phyloP scores from a whole-genome alignment of 1,284 basidiomycete species.

The Meira miltonrushii region DNA sequence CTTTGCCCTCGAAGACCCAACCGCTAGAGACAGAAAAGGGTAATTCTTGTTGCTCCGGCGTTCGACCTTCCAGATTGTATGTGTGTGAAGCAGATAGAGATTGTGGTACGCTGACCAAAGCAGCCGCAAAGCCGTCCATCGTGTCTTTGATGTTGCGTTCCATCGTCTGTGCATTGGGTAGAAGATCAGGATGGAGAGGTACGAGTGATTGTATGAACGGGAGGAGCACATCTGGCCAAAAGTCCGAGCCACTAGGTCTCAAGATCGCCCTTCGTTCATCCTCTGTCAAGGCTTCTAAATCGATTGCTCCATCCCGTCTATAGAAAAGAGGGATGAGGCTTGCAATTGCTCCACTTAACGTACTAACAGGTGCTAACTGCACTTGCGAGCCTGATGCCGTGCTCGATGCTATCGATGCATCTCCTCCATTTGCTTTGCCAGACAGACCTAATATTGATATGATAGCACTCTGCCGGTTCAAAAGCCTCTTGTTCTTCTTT shows the following conservation, averaged over 20 bases:
- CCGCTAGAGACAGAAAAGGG: conserved; percentile 12
- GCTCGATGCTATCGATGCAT: not conserved
- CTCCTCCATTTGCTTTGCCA: not conserved
- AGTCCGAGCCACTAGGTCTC: conserved; percentile 5
- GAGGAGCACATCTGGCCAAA: conserved; percentile 1
- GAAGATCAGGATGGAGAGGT: conserved; percentile 5
- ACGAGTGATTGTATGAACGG: conserved; percentile 1
- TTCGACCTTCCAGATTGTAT: not conserved
- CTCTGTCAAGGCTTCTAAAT: not conserved
- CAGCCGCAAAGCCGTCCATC: not conserved
- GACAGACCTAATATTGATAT: not conserved
- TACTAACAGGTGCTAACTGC: conserved; percentile 5
- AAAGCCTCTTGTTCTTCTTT: not conserved
- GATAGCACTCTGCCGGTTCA: not conserved
- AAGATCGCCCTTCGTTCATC: conserved; percentile 6
- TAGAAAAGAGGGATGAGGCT: not conserved
- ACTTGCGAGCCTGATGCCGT: not conserved
- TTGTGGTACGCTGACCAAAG: not conserved
- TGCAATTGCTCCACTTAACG: conserved; percentile 1
- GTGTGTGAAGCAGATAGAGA: not conserved
- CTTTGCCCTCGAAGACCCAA: not conserved
- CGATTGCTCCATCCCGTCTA: conserved; percentile 8
- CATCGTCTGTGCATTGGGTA: not conserved
- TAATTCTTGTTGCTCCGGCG: not conserved
- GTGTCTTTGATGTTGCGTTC: not conserved